Percentiles rank a stretch among this genome's conserved stretches.
phyloP scores from a whole-genome alignment of 176 grass and related monocot species.

The Ananas comosus region DNA sequence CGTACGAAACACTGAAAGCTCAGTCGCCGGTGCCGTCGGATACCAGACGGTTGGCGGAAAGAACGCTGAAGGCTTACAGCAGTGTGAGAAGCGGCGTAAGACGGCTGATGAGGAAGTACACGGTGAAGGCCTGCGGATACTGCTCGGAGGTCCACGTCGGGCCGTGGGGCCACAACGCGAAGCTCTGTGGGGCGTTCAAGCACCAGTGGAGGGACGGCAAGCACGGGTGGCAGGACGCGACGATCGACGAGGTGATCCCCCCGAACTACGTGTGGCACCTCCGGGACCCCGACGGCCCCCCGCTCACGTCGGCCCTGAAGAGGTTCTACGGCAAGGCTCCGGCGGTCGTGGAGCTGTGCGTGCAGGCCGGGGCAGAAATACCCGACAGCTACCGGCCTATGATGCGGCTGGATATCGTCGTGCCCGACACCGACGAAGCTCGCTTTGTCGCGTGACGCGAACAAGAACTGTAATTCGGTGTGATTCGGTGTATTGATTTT shows the following conservation, averaged over 20 bases:
- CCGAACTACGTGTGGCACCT: slow-evolving; percentile 87
- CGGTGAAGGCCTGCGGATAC: slow-evolving; percentile 83
- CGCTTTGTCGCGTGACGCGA: slow-evolving; percentile 38
- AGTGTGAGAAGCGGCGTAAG: slow-evolving; percentile 41
- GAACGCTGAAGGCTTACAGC: slow-evolving; percentile 62
- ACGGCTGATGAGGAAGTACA: slow-evolving; percentile 69
- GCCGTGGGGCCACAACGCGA: slow-evolving; percentile 87
- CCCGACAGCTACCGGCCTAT: slow-evolving; percentile 52
- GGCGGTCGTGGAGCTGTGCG: slow-evolving; percentile 68
- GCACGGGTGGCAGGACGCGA: slow-evolving; percentile 89
- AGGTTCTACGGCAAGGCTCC: slow-evolving; percentile 85
- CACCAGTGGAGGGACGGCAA: slow-evolving; percentile 94
- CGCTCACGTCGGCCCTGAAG: slow-evolving; percentile 44
- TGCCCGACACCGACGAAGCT: slow-evolving; percentile 64
- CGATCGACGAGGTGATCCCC: slow-evolving; percentile 63
- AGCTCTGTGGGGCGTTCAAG: slow-evolving; percentile 89
- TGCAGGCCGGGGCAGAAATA: slow-evolving; percentile 77
- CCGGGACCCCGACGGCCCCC: slow-evolving; percentile 40
- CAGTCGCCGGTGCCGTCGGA: slow-evolving; percentile 28
- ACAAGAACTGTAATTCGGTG: too few species aligned
- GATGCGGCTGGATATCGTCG: slow-evolving; percentile 81
- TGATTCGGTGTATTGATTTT: too few species aligned
- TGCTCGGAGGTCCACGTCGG: slow-evolving; percentile 87
- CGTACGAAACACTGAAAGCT: slow-evolving; percentile 36
- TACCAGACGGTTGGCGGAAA: slow-evolving; percentile 47